Base-by-base conservation (phyloP, 2,329 filamentous ascomycete genomes). In the Trichoderma koningiopsis region DNA sequence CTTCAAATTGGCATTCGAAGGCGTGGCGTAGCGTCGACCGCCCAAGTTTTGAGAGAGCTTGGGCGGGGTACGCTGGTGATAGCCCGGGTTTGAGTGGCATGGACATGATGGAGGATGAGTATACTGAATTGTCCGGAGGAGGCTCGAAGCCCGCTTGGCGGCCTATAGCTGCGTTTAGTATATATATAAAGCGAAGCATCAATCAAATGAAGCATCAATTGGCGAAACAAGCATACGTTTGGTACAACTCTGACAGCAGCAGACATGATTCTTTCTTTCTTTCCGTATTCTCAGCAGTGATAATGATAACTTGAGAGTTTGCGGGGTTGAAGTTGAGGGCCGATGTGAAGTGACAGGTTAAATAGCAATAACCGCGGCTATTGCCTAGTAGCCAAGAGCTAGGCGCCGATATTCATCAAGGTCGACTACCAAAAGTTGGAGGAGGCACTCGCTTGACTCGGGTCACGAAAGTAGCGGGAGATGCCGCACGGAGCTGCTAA, bases 121-220 rank as follows among this genome's bases (percentile, higher is more conserved):
- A 79, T 91, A 96, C 80, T 97, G 95, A 68, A 99, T 89, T n/a
- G 95, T 94, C 67, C 92, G 90, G 61, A 98, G 89, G 61, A 95
- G 86, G 73, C 86, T 92, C 70, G 89, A 82, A 19, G 92, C 92
- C 73, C 90, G 85, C 58, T 86, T 84, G 35, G 88, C 87, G 73
- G 86, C 84, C 88, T 89, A 71, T 31, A 29, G 40, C 43, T 52
- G 40, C 29, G 29, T 11, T 67, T 67, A 55, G 53, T 59, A 35
- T 52, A 59, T 37, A 58, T 13, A n/a, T 27, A 22, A 24, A 52
- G 33, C 40, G 33, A 68, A 35, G 33, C 33, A 35, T 35, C 33
- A 11, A 59, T 31, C 37, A n/a, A 65, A 22, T 58, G 40, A 67
- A 61, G 43, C 47, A 68, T 57, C 24, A 29, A 37, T 16, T 22